Percentiles rank a stretch among this genome's conserved stretches.
These are phyloP conservation scores for Radiomyces spectabilis DNA, from an alignment of 192 early-diverging fungal genomes.

Conservation along the genomic window DNA sequence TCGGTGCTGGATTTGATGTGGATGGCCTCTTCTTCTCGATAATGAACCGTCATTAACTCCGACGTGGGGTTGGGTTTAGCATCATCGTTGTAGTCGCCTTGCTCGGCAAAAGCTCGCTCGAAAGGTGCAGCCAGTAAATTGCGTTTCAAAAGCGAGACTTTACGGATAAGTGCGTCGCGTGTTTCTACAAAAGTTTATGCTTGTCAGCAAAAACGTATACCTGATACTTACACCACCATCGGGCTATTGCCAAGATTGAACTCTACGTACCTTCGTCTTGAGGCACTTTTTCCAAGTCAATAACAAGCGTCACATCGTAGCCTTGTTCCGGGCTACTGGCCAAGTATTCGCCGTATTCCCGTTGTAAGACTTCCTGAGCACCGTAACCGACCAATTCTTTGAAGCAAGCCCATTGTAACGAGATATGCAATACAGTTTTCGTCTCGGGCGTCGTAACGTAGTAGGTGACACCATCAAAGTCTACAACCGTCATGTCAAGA, in stretches of 20 bases:
- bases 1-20: conserved; percentile 87
- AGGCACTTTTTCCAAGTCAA: conserved; percentile 75
- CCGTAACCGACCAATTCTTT: conserved; percentile 73
- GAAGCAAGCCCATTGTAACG: conserved; percentile 82
- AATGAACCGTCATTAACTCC: conserved; percentile 86
- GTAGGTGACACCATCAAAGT: conserved; percentile 97
- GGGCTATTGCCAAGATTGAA: not conserved
- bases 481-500: conserved; percentile 77
- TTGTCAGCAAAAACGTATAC: conserved; percentile 8
- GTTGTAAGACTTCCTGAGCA: conserved; percentile 72
- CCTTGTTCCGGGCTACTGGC: conserved; percentile 49
- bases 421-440: conserved; percentile 57
- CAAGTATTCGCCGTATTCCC: conserved; percentile 75
- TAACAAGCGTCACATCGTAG: conserved; percentile 75
- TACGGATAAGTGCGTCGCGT: conserved; percentile 65
- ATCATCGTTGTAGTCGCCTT: conserved; percentile 65
- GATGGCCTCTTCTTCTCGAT: conserved; percentile 90
- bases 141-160: conserved; percentile 86
- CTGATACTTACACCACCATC: not conserved
- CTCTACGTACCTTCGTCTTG: conserved; percentile 55
- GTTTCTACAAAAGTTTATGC: conserved; percentile 20
- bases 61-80: conserved; percentile 59
- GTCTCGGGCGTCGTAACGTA: conserved; percentile 59
- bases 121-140: conserved; percentile 93
- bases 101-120: conserved; percentile 81